Base-by-base conservation (phyloP, 164 flowering plant species). In the Magnolia changhungtana region DNA sequence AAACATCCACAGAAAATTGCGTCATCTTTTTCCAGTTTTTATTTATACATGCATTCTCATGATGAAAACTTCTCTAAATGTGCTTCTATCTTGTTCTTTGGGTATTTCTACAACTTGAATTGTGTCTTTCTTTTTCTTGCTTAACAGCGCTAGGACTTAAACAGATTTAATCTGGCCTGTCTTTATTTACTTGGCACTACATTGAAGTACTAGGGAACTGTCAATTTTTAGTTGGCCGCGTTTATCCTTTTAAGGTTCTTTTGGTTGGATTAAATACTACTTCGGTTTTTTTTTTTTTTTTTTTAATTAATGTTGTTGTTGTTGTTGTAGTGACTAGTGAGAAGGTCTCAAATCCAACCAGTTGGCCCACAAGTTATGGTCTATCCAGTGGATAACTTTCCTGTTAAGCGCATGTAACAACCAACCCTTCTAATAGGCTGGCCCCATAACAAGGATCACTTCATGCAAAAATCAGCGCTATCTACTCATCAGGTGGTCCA, bases 251-350 rank as follows among this genome's bases (percentile, higher is more conserved):
- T 50, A 61, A 50, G 63, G 50, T 75, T 66, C 20, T 18, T 63
- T 63, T 73, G 29, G 61, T 20, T 68, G n/a, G 52, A 20, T 51
- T 45, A 13, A 23, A 23, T 45, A 50, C 79, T 76, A 69, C 71
- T 45, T 4, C 16, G 2, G 1, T 9, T 2, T 63, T 63, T 63
- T 63, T 16, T 61, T 63, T 61, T 24, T 24, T 24, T 24, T n/a
- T n/a, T n/a, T n/a, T n/a, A n/a, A n/a, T n/a, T n/a, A 24, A 24
- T 24, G 27, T 24, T 24, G 27, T 24, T 24, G 27, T 24, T 24
- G 27, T 24, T 24, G 27, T 24, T 24, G 27, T 61, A 37, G 45
- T 37, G 45, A 37, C 45, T 0, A 37, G 45, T 37, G 5, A 37
- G 45, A 37, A 37, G 45, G 7, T 37, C 7, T 37, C 45, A 37